phyloP scores from a whole-genome alignment of 768 basidiomycete species.

The Dentipellis sp. region DNA sequence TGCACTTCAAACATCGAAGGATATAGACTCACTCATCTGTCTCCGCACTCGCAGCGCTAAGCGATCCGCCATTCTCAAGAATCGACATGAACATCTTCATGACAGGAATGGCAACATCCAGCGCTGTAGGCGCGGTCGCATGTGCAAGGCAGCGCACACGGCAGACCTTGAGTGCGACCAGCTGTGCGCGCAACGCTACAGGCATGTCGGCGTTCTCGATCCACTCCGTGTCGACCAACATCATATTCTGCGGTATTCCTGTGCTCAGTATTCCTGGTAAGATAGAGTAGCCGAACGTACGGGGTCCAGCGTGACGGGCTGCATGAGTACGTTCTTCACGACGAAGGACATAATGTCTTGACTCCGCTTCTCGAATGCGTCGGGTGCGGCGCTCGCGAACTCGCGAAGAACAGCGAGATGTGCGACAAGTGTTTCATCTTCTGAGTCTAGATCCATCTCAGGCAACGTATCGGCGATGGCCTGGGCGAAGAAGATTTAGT shows the following conservation, averaged over 20 bases:
- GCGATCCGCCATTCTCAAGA: slow-evolving; percentile 60
- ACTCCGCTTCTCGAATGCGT: slow-evolving; percentile 72
- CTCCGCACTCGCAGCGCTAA: slow-evolving; percentile 36
- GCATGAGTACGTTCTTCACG: slow-evolving; percentile 61
- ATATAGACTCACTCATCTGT: slow-evolving; percentile 35
- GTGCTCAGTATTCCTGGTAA: neutral
- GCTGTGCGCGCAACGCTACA: slow-evolving; percentile 53
- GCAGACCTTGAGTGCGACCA: slow-evolving; percentile 72
- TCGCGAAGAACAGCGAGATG: slow-evolving; percentile 68
- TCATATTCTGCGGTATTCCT: slow-evolving; percentile 35
- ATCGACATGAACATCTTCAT: slow-evolving; percentile 67
- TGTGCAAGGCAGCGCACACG: slow-evolving; percentile 74
- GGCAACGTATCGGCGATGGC: slow-evolving; percentile 45
- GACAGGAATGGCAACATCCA: slow-evolving; percentile 65
- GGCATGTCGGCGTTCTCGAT: slow-evolving; percentile 54
- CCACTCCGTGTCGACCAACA: slow-evolving; percentile 69
- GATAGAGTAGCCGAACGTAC: slow-evolving; percentile 26
- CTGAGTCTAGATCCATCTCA: slow-evolving; percentile 20
- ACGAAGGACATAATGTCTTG: slow-evolving; percentile 66
- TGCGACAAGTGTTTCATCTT: slow-evolving; percentile 46
- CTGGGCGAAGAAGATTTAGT: slow-evolving; percentile 26
- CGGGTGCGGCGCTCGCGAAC: slow-evolving; percentile 56
- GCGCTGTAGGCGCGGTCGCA: slow-evolving; percentile 43
- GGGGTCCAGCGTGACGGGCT: slow-evolving; percentile 33
- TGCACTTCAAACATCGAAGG: neutral